These are phyloP conservation scores for Candida nemodendra DNA, from an alignment of 805 yeast genomes.

Conservation along the genomic window DNA sequence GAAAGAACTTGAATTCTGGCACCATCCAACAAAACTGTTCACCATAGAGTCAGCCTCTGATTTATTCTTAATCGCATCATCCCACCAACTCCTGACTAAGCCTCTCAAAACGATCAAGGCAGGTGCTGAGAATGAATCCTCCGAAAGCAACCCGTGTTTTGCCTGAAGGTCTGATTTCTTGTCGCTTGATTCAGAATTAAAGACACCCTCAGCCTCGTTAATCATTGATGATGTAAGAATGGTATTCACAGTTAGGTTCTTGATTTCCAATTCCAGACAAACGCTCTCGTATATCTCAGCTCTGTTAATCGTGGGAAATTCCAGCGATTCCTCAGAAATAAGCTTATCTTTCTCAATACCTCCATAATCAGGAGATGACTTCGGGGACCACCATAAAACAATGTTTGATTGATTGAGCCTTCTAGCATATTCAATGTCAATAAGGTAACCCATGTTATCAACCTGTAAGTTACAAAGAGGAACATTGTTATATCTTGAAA, in stretches of 20 bases:
- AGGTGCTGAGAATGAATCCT: slow-evolving; percentile 77
- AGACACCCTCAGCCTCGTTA: slow-evolving; percentile 87
- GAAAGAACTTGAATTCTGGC: slow-evolving; percentile 67
- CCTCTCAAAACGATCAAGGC: slow-evolving; percentile 69
- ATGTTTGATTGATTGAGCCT: slow-evolving; percentile 60
- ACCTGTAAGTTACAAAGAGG: slow-evolving; percentile 83
- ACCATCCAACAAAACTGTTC: slow-evolving; percentile 82
- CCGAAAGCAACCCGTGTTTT: slow-evolving; percentile 52
- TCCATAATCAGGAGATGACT: slow-evolving; percentile 80
- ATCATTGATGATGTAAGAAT: slow-evolving; percentile 79
- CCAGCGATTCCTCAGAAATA: slow-evolving; percentile 51
- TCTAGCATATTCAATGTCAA: slow-evolving; percentile 87
- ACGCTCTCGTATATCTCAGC: slow-evolving; percentile 81
- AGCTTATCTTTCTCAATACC: slow-evolving; percentile 67
- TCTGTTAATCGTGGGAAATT: slow-evolving; percentile 68
- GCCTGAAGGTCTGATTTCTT: slow-evolving; percentile 16
- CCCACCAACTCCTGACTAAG: slow-evolving; percentile 92
- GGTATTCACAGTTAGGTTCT: slow-evolving; percentile 82
- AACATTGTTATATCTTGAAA: slow-evolving; percentile 71
- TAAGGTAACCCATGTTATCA: slow-evolving; percentile 74
- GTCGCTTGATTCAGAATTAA: slow-evolving; percentile 50
- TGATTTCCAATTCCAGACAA: slow-evolving; percentile 71
- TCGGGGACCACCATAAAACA: slow-evolving; percentile 92
- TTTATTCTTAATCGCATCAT: slow-evolving; percentile 69
- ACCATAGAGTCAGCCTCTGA: slow-evolving; percentile 79